Conservation (phyloP, 2,329 filamentous ascomycete genomes). For the Trichoderma sp. region DNA sequence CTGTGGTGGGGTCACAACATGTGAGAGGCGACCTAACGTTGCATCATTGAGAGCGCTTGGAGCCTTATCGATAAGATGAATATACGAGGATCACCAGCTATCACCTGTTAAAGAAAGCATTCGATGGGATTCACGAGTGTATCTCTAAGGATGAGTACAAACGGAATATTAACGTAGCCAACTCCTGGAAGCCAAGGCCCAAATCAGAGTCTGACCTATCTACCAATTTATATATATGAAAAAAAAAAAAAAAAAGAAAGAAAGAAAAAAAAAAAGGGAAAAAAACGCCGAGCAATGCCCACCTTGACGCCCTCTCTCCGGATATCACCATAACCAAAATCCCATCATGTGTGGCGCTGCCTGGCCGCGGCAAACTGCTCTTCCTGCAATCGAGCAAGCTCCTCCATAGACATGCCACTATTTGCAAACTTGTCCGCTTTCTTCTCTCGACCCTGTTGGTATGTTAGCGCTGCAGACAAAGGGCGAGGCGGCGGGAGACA, state of each 20-base stretch:
- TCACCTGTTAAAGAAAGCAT: neutral
- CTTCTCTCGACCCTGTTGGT: slow-evolving; percentile 80
- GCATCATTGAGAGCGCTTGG: slow-evolving; percentile 11
- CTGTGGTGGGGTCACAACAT: slow-evolving; percentile 14
- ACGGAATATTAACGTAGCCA: neutral
- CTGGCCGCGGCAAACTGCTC: slow-evolving; percentile 80
- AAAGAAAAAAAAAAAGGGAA: too few relatives aligned
- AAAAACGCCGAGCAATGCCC: slow-evolving; percentile 37
- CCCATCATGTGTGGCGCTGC: slow-evolving; percentile 32
- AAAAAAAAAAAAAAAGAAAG: too few relatives aligned
- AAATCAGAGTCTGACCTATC: slow-evolving; percentile 10
- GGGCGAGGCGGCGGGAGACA: neutral
- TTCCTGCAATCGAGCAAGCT: slow-evolving; percentile 83
- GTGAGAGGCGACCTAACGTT: slow-evolving; percentile 13
- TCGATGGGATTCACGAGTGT: neutral
- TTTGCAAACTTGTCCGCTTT: slow-evolving; percentile 96
- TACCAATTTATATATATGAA: slow-evolving; percentile 20
- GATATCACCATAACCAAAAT: slow-evolving; percentile 6
- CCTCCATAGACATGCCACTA: slow-evolving; percentile 86
- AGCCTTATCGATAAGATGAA: slow-evolving; percentile 21
- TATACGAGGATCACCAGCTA: neutral
- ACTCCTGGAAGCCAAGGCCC: neutral
- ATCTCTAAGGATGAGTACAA: neutral
- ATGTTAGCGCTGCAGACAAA: slow-evolving; percentile 48
- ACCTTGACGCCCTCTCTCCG: slow-evolving; percentile 25